These are phyloP conservation scores for Solanum dulcamara DNA, from an alignment of 257 asterid genomes.

Conservation along the genomic window DNA sequence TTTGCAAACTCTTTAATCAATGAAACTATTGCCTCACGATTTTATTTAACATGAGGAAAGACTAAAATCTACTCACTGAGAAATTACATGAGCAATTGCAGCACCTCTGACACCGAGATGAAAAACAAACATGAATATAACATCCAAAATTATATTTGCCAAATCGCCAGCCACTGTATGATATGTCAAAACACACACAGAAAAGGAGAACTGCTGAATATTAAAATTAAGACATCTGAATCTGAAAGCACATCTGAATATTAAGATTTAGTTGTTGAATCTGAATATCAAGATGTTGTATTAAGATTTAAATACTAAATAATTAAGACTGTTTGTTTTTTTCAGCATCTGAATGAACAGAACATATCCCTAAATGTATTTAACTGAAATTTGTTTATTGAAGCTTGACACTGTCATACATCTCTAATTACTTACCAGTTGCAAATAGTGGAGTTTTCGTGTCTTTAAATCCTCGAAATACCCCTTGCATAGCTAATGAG, in stretches of 20 bases:
- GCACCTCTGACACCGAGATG: conserved; percentile 61
- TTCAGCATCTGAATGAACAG: too few relatives aligned
- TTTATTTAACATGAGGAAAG: background rate
- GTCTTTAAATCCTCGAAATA: conserved; percentile 71
- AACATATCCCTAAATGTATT: too few relatives aligned
- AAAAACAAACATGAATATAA: conserved; percentile 44
- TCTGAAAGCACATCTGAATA: background rate
- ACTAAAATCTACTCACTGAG: conserved; percentile 44
- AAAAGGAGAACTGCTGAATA: too few relatives aligned
- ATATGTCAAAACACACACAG: background rate
- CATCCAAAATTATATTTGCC: conserved; percentile 55
- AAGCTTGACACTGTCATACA: background rate
- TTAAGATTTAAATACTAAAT: too few relatives aligned
- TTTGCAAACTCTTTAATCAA: background rate
- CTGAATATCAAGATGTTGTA: too few relatives aligned
- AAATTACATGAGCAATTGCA: conserved; percentile 64
- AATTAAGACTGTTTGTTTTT: too few relatives aligned
- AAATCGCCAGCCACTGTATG: conserved; percentile 52
- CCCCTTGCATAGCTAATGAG: conserved; percentile 78
- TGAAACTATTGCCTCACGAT: background rate
- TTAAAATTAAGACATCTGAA: background rate
- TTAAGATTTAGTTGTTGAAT: background rate
- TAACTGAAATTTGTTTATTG: background rate
- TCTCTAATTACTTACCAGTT: conserved; percentile 26
- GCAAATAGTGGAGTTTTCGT: conserved; percentile 69